Percentiles rank a stretch among this genome's conserved stretches.
phyloP scores from a whole-genome alignment of 2,329 filamentous ascomycete genomes.

The Thyridium curvatum region DNA sequence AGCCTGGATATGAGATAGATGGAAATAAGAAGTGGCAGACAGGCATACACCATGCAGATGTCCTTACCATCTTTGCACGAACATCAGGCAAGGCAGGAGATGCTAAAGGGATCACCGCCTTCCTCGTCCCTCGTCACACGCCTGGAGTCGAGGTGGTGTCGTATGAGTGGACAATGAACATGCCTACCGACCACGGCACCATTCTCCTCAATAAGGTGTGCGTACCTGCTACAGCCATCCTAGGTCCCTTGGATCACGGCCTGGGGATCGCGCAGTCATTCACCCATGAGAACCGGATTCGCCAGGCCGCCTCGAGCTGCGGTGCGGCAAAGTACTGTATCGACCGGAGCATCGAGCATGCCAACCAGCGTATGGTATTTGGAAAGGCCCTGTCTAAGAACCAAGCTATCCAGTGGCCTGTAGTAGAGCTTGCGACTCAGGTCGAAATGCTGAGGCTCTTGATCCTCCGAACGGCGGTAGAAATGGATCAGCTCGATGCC shows the following conservation, averaged over 20 bases:
- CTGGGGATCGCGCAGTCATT: slow-evolving; percentile 58
- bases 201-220: slow-evolving; percentile 48
- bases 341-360: slow-evolving; percentile 49
- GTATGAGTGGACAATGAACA: slow-evolving; percentile 61
- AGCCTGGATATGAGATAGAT: slow-evolving; percentile 44
- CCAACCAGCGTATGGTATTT: slow-evolving; percentile 46
- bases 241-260: slow-evolving; percentile 46
- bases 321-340: slow-evolving; percentile 56
- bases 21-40: slow-evolving; percentile 62
- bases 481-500: slow-evolving; percentile 51
- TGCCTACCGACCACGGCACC: slow-evolving; percentile 61
- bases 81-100: slow-evolving; percentile 47
- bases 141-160: slow-evolving; percentile 47
- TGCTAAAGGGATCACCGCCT: slow-evolving; percentile 52
- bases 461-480: slow-evolving; percentile 53
- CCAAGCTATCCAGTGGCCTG: slow-evolving; percentile 57
- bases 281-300: slow-evolving; percentile 59
- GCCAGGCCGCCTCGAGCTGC: slow-evolving; percentile 56
- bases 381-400: slow-evolving; percentile 49
- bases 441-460: slow-evolving; percentile 55
- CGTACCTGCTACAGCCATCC: slow-evolving; percentile 43
- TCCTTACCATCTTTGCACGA: slow-evolving; percentile 57
- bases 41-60: slow-evolving; percentile 54
- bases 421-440: slow-evolving; percentile 57
- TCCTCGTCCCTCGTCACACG: slow-evolving; percentile 47